Base-by-base conservation (phyloP, 2,329 filamentous ascomycete species). In the Sclerotinia trifoliorum region DNA sequence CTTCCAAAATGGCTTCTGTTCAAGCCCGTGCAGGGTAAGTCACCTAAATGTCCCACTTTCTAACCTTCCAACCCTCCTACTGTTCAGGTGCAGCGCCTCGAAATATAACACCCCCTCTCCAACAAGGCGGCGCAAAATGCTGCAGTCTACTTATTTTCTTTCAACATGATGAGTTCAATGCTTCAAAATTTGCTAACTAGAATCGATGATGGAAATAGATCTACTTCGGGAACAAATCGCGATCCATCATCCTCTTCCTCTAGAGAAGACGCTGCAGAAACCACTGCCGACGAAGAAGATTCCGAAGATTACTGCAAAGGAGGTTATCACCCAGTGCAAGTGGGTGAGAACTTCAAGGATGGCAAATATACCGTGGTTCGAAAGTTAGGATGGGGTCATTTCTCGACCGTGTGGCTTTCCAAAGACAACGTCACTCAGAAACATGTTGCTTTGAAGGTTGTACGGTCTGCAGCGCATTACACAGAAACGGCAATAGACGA, bases 221-320 rank as follows among this genome's bases (percentile, higher is more conserved):
- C 73, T 1, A 71, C 71, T 56, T 73, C 73, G 57, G 71, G 75
- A 57, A 71, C 73, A 48, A 78, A 78, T 69, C 74, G 75, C 69
- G 77, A 77, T 17, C 74, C 93, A 71, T 90, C 90, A 65, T 62
- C 65, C 15, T 90, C 92, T 66, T 90, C 90, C 61, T 92, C 91
- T 58, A 89, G 88, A 74, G 93, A 94, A 80, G 94, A 97, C 79
- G 85, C 87, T 74, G 88, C 90, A 80, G 94, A 97, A 77, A 94
- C 95, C 78, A 96, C 94, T 51, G 94, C 94, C 77, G 95, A 98
- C 79, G 95, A 99, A 82, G 95, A 99, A 81, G 95, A 99, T 80
- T 97, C 93, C 60, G 94, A 98, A 81, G 95, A 99, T 80, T 99
- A 99, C 83, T 97, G 94, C 86, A 98, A 98, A 82, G 95, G 95